Evolutionary conservation across 2,329 filamentous ascomycete genomes (phyloP).

Genomic region (Sclerotinia glacialis): DNA sequence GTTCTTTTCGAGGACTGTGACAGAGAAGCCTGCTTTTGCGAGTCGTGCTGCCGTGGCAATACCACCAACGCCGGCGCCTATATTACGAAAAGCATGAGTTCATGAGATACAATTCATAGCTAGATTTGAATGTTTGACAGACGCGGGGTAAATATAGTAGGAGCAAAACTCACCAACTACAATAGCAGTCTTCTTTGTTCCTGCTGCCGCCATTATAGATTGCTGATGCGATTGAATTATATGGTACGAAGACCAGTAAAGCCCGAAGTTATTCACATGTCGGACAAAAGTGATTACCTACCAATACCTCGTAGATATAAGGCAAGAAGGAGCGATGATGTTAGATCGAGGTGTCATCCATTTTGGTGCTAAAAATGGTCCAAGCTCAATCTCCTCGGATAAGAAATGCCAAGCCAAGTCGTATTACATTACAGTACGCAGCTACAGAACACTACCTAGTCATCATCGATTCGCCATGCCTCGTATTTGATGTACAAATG

Average conservation of each 20-base stretch:
- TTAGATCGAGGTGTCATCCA: slow-evolving; percentile 1
- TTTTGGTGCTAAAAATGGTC: background rate
- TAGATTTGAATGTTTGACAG: background rate
- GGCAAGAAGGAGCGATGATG: no score
- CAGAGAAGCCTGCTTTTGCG: slow-evolving; percentile 64
- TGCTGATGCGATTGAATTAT: slow-evolving; percentile 4
- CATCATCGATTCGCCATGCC: background rate
- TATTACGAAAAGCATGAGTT: slow-evolving; percentile 34
- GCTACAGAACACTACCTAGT: background rate
- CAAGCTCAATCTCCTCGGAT: slow-evolving; percentile 6
- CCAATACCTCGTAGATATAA: no score
- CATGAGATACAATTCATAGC: background rate
- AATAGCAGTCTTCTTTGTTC: slow-evolving; percentile 47
- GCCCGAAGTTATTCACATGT: slow-evolving; percentile 28
- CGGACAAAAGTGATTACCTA: slow-evolving; percentile 5
- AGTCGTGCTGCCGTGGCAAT: slow-evolving; percentile 70
- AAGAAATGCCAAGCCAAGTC: background rate
- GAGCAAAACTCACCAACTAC: slow-evolving; percentile 48
- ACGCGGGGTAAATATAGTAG: background rate
- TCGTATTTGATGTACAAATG: background rate
- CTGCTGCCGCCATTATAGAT: slow-evolving; percentile 29
- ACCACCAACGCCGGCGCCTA: slow-evolving; percentile 67
- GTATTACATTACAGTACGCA: background rate
- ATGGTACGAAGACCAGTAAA: slow-evolving; percentile 26
- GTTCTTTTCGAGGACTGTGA: slow-evolving; percentile 80